Percentiles rank a stretch among this genome's conserved stretches.
Evolutionary conservation across 768 basidiomycete species (phyloP).

Genomic region (Lentinula edodes): DNA sequence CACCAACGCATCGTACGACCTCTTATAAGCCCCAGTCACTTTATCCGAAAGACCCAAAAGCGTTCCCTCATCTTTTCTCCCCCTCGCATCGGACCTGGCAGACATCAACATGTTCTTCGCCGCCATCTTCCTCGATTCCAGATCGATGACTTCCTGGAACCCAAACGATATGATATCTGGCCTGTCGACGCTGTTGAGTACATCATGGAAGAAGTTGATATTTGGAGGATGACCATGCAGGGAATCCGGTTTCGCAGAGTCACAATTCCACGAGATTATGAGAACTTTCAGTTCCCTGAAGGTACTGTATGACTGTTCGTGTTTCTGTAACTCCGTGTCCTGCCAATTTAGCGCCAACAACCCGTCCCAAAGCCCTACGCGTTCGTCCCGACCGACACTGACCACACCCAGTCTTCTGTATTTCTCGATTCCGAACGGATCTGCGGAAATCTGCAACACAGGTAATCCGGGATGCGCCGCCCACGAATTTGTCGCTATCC

Average conservation of each 20-base stretch:
- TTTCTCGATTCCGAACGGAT: constrained; percentile 68
- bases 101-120: constrained; percentile 88
- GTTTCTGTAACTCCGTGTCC: constrained; percentile 20
- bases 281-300: constrained; percentile 77
- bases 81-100: constrained; percentile 63
- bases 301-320: constrained; percentile 55
- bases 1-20: constrained; percentile 81
- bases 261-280: constrained; percentile 89
- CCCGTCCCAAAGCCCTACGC: constrained; percentile 85
- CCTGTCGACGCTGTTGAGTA: constrained; percentile 60
- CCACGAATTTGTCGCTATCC: constrained; percentile 88
- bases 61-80: background rate
- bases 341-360: constrained; percentile 76
- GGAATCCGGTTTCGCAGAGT: constrained; percentile 77
- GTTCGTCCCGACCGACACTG: constrained; percentile 72
- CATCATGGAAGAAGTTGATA: constrained; percentile 72
- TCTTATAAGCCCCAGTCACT: constrained; percentile 80
- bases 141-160: constrained; percentile 93
- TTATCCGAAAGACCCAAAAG: constrained; percentile 58
- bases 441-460: constrained; percentile 59
- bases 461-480: constrained; percentile 63
- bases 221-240: constrained; percentile 66
- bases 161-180: constrained; percentile 93
- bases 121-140: constrained; percentile 85
- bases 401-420: constrained; percentile 60